phyloP scores from a whole-genome alignment of 192 early-diverging fungal species.

The Entrophospora sp. region DNA sequence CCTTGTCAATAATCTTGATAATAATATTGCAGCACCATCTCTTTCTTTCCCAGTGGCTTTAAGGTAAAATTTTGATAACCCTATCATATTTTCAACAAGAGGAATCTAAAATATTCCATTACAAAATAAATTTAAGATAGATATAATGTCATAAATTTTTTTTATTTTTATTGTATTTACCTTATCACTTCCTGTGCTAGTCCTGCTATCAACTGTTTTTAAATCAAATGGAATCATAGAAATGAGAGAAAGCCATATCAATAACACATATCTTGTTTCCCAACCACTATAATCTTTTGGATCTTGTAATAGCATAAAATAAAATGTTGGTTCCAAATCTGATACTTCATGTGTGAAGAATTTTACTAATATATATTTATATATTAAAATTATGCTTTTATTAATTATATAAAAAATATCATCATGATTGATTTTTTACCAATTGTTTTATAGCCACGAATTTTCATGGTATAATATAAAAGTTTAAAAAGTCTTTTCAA shows the following conservation, averaged over 20 bases:
- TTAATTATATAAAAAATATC: not conserved
- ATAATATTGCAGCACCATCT: constrained; percentile 74
- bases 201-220: constrained; percentile 69
- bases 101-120: constrained; percentile 31
- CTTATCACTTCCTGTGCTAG: constrained; percentile 24
- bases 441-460: constrained; percentile 84
- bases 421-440: constrained; percentile 31
- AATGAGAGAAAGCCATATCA: constrained; percentile 93
- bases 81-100: constrained; percentile 63
- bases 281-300: constrained; percentile 35
- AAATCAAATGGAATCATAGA: constrained; percentile 96
- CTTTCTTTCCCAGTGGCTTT: constrained; percentile 73
- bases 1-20: constrained; percentile 75
- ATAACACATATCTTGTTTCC: constrained; percentile 71
- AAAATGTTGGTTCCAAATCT: constrained; percentile 82
- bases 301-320: constrained; percentile 42
- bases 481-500: constrained; percentile 33
- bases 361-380: constrained; percentile 44
- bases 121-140: no score
- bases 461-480: constrained; percentile 73
- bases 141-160: not conserved
- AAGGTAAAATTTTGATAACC: constrained; percentile 57
- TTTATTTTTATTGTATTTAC: not conserved
- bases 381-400: not conserved
- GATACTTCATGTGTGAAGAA: constrained; percentile 85